phyloP scores from a whole-genome alignment of 1,284 basidiomycete species.

The Cystobasidiaceae sp. region DNA sequence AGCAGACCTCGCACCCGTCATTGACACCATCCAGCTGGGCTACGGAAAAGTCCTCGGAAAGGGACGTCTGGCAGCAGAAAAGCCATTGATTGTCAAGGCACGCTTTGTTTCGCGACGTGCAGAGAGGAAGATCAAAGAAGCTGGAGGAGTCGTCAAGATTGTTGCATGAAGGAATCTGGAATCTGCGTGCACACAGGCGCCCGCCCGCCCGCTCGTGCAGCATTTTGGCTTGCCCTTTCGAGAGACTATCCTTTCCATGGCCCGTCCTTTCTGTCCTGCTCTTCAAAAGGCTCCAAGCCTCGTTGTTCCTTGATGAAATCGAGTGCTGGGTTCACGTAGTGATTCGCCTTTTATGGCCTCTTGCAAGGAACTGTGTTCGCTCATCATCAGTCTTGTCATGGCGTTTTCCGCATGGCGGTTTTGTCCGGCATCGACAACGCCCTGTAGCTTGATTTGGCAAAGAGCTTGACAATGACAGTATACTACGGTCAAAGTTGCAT shows the following conservation, averaged over 20 bases:
- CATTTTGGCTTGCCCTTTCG: not conserved
- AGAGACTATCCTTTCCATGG: not conserved
- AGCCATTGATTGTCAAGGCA: slow-evolving; percentile 93
- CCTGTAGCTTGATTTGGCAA: too few species aligned
- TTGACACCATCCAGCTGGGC: slow-evolving; percentile 76
- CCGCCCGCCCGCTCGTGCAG: not conserved
- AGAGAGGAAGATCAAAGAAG: slow-evolving; percentile 71
- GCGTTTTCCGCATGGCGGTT: too few species aligned
- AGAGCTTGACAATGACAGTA: too few species aligned
- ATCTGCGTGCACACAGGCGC: not conserved
- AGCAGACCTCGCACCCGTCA: slow-evolving; percentile 79
- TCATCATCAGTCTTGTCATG: too few species aligned
- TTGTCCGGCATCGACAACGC: too few species aligned
- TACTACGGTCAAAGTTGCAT: too few species aligned
- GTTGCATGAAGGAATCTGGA: slow-evolving; percentile 61
- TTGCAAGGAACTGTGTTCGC: too few species aligned
- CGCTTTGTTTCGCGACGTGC: slow-evolving; percentile 84
- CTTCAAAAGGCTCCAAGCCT: too few species aligned
- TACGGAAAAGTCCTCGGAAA: slow-evolving; percentile 90
- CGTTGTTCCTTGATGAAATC: too few species aligned
- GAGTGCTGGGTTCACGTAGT: too few species aligned
- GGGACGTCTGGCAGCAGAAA: slow-evolving; percentile 55
- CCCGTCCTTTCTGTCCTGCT: not conserved
- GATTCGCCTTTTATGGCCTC: too few species aligned
- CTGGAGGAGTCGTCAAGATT: slow-evolving; percentile 85